Base-by-base conservation (phyloP, 2,329 filamentous ascomycete genomes). In the Nigrograna mackinnonii region DNA sequence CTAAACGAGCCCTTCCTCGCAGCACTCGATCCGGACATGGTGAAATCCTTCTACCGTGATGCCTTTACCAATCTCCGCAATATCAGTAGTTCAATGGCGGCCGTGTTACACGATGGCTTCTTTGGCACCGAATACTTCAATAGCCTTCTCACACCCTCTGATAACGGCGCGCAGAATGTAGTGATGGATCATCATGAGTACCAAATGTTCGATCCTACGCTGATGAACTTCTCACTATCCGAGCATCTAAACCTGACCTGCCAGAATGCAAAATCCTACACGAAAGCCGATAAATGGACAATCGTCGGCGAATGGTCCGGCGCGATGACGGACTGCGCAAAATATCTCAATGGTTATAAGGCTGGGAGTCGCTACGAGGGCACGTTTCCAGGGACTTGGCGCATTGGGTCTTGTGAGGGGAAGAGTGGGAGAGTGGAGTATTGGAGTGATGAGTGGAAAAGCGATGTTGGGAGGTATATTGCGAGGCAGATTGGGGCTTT, bases 121-220 rank as follows among this genome's bases (percentile, higher is more conserved):
- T 58, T 69, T 30, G 58, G 72, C 4, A 74, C 79, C 1, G 70
- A 62, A 20, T 75, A 71, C 33, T 85, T 82, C 75, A 86, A 86
- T 55, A 78, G 76, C 4, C 81, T 82, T 60, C 70, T 85, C 52
- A 78, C 72, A 4, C 68, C 70, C 1, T 67, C 67, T 1, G 75
- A 78, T 54, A 68, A 75, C 50, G 67, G 71, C 43, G 68, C 74
- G 1, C 68, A 76, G 35, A 74, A 77, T 35, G 77, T 85, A 22
- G 76, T 82, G 41, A 67, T 87, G 49, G 85, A 87, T 57, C 82
- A 84, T 41, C 85, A 88, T 55, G 81, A 86, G 62, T 87, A 87
- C 62, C 79, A 86, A 57, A 75, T 83, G 43, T 86, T 86, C 63
- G 76, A 72, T 38, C 62, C 74, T 7, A 70, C 67, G 1, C 64